These are phyloP conservation scores for Pythium oligandrum DNA, from an alignment of 352 stramenopile species.

Conservation along the genomic window DNA sequence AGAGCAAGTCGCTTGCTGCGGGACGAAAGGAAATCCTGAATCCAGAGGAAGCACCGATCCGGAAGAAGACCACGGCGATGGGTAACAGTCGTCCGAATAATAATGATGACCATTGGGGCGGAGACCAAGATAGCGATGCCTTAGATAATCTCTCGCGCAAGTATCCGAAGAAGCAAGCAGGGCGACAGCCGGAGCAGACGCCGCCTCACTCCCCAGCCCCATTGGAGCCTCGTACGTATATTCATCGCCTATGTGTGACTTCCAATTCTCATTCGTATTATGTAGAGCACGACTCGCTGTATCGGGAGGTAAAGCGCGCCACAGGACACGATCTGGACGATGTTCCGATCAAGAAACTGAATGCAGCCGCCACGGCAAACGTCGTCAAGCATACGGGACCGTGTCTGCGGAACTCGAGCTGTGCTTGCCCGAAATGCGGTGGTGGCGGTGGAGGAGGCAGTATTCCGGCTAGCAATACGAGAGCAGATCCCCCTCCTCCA, in stretches of 20 bases:
- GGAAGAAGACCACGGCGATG: constrained; percentile 15
- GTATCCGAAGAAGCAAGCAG: constrained; percentile 47
- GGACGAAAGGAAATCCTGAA: constrained; percentile 21
- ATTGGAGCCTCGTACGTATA: constrained; percentile 42
- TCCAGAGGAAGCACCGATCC: constrained; percentile 16
- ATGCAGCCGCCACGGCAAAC: constrained; percentile 4
- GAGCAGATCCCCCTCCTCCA: constrained; percentile 5
- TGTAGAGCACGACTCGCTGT: constrained; percentile 77
- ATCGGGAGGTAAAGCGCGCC: constrained; percentile 72
- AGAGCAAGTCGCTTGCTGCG: constrained; percentile 26
- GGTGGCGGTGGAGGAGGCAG: constrained; percentile 13
- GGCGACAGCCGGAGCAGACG: constrained; percentile 16
- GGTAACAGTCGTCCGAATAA: constrained; percentile 33
- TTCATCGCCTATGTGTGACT: not conserved
- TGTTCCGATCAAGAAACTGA: constrained; percentile 42
- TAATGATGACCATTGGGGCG: constrained; percentile 42
- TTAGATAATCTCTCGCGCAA: constrained; percentile 61
- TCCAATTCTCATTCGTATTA: constrained; percentile 4
- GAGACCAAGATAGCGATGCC: constrained; percentile 30
- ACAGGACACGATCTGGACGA: constrained; percentile 69
- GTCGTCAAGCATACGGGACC: constrained; percentile 31
- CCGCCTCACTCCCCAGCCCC: constrained; percentile 18
- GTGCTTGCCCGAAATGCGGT: constrained; percentile 57
- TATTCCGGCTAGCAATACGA: not conserved
- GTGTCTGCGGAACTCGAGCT: constrained; percentile 71